Evolutionary conservation across 306 rosid genomes (phyloP).

Genomic region (Mucuna pruriens): DNA sequence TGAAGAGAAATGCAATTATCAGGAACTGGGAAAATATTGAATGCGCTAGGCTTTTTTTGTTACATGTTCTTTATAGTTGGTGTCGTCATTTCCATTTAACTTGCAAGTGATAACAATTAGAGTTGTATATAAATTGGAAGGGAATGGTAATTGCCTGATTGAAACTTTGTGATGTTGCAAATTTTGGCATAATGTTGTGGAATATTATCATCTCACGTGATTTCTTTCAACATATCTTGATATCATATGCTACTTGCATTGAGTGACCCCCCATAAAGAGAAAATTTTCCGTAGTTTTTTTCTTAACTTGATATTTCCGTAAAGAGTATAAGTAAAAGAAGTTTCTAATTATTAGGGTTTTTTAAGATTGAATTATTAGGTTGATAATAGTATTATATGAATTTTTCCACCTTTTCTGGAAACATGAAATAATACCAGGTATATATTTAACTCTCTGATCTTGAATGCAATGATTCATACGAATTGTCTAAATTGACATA

Average conservation of each 20-base stretch:
- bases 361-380: too few relatives aligned
- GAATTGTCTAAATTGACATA: too few relatives aligned
- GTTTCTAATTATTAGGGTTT: too few relatives aligned
- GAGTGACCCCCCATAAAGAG: background rate
- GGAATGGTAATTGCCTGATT: background rate
- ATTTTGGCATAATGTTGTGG: background rate
- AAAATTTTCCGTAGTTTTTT: too few relatives aligned
- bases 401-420: too few relatives aligned
- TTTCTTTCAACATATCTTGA: background rate
- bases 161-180: background rate
- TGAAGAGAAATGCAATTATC: slow-evolving; percentile 32
- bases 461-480: too few relatives aligned
- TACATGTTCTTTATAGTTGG: background rate
- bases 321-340: too few relatives aligned
- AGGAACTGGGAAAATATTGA: slow-evolving; percentile 53
- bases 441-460: too few relatives aligned
- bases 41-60: slow-evolving; percentile 50
- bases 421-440: too few relatives aligned
- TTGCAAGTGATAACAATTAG: background rate
- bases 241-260: background rate
- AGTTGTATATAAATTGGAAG: background rate
- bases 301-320: too few relatives aligned
- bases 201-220: background rate
- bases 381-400: too few relatives aligned
- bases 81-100: background rate